phyloP scores from a whole-genome alignment of 2,329 filamentous ascomycete genomes.

The Claviceps sp. region DNA sequence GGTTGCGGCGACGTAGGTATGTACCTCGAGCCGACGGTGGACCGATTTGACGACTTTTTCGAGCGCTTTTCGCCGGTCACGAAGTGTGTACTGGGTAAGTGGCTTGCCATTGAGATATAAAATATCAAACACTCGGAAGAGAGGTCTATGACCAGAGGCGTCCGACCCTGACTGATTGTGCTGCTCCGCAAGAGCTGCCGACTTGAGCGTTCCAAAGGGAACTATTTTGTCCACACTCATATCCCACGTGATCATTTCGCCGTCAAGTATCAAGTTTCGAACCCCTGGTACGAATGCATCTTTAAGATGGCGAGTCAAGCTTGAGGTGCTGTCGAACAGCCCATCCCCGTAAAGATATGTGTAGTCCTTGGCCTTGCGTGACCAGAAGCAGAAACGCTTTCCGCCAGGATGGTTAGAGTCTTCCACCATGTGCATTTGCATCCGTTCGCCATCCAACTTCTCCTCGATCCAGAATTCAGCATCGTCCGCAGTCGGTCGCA shows the following conservation, averaged over 20 bases:
- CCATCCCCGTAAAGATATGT: slow-evolving; percentile 81
- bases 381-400: slow-evolving; percentile 76
- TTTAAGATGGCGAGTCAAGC: slow-evolving; percentile 67
- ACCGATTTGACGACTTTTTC: slow-evolving; percentile 56
- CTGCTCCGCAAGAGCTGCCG: slow-evolving; percentile 69
- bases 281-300: slow-evolving; percentile 67
- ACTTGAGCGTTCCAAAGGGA: slow-evolving; percentile 86
- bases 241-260: slow-evolving; percentile 99
- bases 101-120: slow-evolving; percentile 72
- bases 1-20: slow-evolving; percentile 53
- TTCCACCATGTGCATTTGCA: slow-evolving; percentile 85
- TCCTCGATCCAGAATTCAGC: slow-evolving; percentile 92
- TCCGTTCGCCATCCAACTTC: slow-evolving; percentile 90
- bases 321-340: slow-evolving; percentile 58
- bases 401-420: slow-evolving; percentile 57
- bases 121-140: slow-evolving; percentile 84
- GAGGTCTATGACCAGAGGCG: slow-evolving; percentile 40
- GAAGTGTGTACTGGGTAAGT: slow-evolving; percentile 69
- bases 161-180: slow-evolving; percentile 45
- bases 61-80: slow-evolving; percentile 66
- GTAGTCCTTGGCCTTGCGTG: slow-evolving; percentile 90
- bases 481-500: slow-evolving; percentile 55
- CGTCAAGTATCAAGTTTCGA: slow-evolving; percentile 79
- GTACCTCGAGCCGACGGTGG: slow-evolving; percentile 69
- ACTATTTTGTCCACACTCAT: slow-evolving; percentile 72